Evolutionary conservation across 306 rosid genomes (phyloP).

Genomic region (Biancaea sappan): DNA sequence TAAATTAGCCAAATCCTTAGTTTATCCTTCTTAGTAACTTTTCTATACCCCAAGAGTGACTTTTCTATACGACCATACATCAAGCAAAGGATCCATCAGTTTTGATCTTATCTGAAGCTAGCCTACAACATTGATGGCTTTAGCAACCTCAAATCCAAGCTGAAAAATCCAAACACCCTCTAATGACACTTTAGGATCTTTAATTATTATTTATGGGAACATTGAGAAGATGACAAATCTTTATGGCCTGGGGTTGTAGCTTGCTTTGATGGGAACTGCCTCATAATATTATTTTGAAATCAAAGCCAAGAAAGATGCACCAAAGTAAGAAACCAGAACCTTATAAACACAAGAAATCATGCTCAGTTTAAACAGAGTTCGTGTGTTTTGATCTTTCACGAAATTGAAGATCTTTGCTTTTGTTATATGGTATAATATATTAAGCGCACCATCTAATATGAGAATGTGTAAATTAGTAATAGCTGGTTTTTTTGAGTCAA

Average conservation of each 20-base stretch:
- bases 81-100: no score
- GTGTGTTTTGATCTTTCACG: background rate
- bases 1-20: background rate
- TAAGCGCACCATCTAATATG: background rate
- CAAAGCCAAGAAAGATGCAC: background rate
- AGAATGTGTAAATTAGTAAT: background rate
- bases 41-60: conserved; percentile 4
- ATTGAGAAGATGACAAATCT: conserved; percentile 16
- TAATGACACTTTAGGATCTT: background rate
- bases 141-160: background rate
- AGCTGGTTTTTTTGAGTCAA: no score
- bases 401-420: background rate
- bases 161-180: conserved; percentile 16
- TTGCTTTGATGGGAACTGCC: conserved; percentile 8
- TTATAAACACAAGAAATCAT: no score
- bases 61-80: background rate
- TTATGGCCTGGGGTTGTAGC: conserved; percentile 8
- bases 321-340: background rate
- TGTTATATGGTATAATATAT: background rate
- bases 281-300: background rate
- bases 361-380: background rate
- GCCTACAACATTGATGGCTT: conserved; percentile 22
- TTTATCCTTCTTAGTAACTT: background rate
- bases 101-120: conserved; percentile 10
- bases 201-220: background rate